Base-by-base conservation (phyloP, 495 filamentous ascomycete genomes). In the Rusavskia elegans region DNA sequence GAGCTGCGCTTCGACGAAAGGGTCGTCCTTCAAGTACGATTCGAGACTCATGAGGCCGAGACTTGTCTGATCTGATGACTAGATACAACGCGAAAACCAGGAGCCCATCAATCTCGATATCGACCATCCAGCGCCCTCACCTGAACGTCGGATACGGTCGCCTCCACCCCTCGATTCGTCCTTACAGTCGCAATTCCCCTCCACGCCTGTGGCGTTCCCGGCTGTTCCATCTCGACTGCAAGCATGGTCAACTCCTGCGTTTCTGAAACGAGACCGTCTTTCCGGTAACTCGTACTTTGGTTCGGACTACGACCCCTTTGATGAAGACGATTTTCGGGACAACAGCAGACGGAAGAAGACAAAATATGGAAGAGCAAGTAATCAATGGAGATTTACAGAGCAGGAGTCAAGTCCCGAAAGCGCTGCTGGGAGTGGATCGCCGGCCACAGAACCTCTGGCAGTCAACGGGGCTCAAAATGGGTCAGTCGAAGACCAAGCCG, bases 191-290 rank as follows among this genome's bases (percentile, higher is more conserved):
- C 54, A 44, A 39, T 25, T 36, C 40, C 50, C 39, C n/a, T 25
- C 39, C 20, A 45, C 45, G 20, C 37, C 50, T 14, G 37, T 29
- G 5, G 19, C 11, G 11, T 32, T 20, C 16, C 29, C 37, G 36
- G n/a, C 32, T 8, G 11, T 49, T 6, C 30, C 38, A 17, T 42
- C 25, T 40, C 46, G 49, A 21, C 20, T 35, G 11, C 64, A 68
- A 50, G 68, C 73, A 60, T 92, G 78, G 71, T 68, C 74, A 20
- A 92, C 89, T 5, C 87, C 88, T 5, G 85, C 84, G 8, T 92
- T 93, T 55, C 57, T 85, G 19, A 85, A 80, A 57, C 71, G 81
- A 23, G 68, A 72, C 17, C 72, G 82, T 42, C 63, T 78, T 5
- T 84, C 80, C 1, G 78, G 77, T 52, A 78, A 77, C 0, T 72